Evolutionary conservation across 352 stramenopile species (phyloP), one percentile per base, ranked within the genome.

Genomic region (Phytophthora pini): DNA sequence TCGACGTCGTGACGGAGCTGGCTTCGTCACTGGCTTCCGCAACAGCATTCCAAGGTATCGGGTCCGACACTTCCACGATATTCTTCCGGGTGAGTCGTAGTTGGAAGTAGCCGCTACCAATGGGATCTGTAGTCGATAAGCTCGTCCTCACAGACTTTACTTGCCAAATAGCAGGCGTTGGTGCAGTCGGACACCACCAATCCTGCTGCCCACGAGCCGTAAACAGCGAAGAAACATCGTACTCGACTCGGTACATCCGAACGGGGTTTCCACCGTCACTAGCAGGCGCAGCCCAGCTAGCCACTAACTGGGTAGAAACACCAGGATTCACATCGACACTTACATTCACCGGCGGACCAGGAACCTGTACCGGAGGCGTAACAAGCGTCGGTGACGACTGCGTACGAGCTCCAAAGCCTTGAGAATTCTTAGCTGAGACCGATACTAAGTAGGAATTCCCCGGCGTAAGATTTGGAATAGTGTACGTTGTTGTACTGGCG

Each of bases 41-140:
- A 20, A 97, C 90, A 7, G 95, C 94, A 70, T 99, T 87, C 79
- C 94, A 98, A 20, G 94, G 89, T 61, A 99, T 98, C 12, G 89
- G 82, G 44, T 97, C 74, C 6, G 84, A 89, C 9, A 69, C 74
- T 31, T 79, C 53, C 7, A 84, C 54, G 2, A 58, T 47, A 44
- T 88, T 85, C 17, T 74, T 66, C 0, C 83, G 73, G 15, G 70
- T 90, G 15, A 94, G 65, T 36, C 79, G 36, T 11, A 94, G 22
- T 4, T 64, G 72, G 41, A 94, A 94, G 55, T 70, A 92, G 0
- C 86, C 86, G 12, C 65, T 77, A 7, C 52, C 66, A 10, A 92
- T 89, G 0, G 72, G 29, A 1, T 73, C 57, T 8, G 71, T 79
- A 0, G 32, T 66, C 24, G 67, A 68, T 7, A 50, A 59, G 2